Evolutionary conservation across 441 rosid species (phyloP).

Genomic region (Jatropha multifida): DNA sequence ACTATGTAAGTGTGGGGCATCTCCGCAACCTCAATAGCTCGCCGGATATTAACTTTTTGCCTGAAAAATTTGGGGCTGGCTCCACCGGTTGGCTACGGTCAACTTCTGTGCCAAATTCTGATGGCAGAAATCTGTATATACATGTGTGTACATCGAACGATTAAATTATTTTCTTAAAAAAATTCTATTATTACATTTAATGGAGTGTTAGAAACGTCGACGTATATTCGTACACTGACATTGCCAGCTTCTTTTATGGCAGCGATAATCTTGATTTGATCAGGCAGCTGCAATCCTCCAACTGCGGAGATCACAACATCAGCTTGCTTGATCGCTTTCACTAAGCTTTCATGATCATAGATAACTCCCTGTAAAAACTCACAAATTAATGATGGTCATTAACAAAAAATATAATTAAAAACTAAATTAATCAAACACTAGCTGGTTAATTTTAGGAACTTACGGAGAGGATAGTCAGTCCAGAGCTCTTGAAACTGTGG

Average conservation of each 20-base stretch:
- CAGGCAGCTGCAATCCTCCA: conserved; percentile 11
- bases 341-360: conserved; percentile 31
- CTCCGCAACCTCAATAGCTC: background rate
- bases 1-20: background rate
- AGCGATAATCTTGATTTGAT: conserved; percentile 37
- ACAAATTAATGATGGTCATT: background rate
- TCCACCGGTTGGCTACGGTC: background rate
- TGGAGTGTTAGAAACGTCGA: too few species aligned
- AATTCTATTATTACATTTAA: too few species aligned
- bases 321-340: conserved; percentile 38
- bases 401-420: background rate
- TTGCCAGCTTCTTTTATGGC: conserved; percentile 50
- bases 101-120: background rate
- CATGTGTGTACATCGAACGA: too few species aligned
- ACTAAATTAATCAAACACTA: background rate
- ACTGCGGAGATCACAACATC: conserved; percentile 46
- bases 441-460: background rate
- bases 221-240: conserved; percentile 29
- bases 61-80: background rate
- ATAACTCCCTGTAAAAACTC: conserved; percentile 35
- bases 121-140: background rate
- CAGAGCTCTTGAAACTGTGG: background rate
- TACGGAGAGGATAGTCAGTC: background rate
- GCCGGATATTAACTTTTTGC: background rate
- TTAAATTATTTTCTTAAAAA: too few species aligned